Percentiles rank a stretch among this genome's conserved stretches.
These are phyloP conservation scores for Rhamnella rubrinervis DNA, from an alignment of 331 rosid genomes.

Conservation along the genomic window DNA sequence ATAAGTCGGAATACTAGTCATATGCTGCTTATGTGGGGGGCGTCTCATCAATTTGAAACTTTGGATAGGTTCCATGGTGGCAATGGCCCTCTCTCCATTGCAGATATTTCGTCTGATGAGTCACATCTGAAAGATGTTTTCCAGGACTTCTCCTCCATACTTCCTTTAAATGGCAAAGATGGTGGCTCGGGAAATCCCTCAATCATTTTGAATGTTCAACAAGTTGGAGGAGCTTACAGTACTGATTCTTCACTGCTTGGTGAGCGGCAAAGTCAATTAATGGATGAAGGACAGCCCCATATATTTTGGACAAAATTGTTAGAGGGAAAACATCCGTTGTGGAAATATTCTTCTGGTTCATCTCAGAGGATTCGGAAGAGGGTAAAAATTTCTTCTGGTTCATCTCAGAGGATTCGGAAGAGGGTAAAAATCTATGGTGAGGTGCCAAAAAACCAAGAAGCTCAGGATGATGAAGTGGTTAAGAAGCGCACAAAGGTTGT, in stretches of 20 bases:
- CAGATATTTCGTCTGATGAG: conserved; percentile 26
- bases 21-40: conserved; percentile 77
- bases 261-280: conserved; percentile 39
- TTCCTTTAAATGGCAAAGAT: conserved; percentile 48
- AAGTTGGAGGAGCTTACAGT: conserved; percentile 56
- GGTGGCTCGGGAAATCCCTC: conserved; percentile 37
- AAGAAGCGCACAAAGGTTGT: conserved; percentile 62
- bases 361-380: too few relatives aligned
- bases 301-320: conserved; percentile 69
- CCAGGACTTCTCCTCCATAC: conserved; percentile 49
- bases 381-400: conserved; percentile 34
- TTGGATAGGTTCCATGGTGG: conserved; percentile 53
- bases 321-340: conserved; percentile 60
- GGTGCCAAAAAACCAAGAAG: conserved; percentile 30
- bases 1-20: conserved; percentile 48
- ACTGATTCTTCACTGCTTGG: conserved; percentile 43
- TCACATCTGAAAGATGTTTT: conserved; percentile 41
- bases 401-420: conserved; percentile 72
- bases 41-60: conserved; percentile 55
- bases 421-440: conserved; percentile 45
- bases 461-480: conserved; percentile 37
- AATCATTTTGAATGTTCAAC: conserved; percentile 51
- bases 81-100: conserved; percentile 24
- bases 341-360: conserved; percentile 59
- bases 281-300: conserved; percentile 46